Evolutionary conservation across 176 grass and related monocot species (phyloP).

Genomic region (Triticum monococcum): DNA sequence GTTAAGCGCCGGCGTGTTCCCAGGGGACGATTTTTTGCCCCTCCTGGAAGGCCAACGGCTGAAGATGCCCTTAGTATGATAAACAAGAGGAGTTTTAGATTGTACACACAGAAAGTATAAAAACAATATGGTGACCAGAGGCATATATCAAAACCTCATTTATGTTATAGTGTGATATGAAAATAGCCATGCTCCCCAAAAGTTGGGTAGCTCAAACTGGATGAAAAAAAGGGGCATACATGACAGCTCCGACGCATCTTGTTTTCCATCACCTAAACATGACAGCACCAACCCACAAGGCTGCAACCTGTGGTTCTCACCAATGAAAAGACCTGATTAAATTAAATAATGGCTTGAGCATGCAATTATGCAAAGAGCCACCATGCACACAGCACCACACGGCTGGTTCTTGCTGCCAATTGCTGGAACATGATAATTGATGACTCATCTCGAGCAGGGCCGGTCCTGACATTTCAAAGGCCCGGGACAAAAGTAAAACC

Average conservation of each 20-base stretch:
- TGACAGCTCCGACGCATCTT: background rate
- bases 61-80: no score
- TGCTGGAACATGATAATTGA: conserved; percentile 2
- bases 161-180: conserved; percentile 6
- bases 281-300: conserved; percentile 1
- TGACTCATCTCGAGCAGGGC: background rate
- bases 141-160: background rate
- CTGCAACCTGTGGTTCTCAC: background rate
- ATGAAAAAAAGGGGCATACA: background rate
- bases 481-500: no score
- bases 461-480: no score
- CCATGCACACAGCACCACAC: background rate
- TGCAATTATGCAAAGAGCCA: background rate
- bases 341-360: background rate
- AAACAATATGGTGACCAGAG: background rate
- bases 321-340: background rate
- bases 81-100: background rate
- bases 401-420: conserved; percentile 19
- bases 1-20: no score
- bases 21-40: no score
- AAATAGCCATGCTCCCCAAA: background rate
- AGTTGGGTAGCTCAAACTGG: background rate
- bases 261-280: background rate
- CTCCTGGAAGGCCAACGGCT: no score
- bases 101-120: background rate